Evolutionary conservation across 257 asterid genomes (phyloP).

Genomic region (Cinchona pubescens): DNA sequence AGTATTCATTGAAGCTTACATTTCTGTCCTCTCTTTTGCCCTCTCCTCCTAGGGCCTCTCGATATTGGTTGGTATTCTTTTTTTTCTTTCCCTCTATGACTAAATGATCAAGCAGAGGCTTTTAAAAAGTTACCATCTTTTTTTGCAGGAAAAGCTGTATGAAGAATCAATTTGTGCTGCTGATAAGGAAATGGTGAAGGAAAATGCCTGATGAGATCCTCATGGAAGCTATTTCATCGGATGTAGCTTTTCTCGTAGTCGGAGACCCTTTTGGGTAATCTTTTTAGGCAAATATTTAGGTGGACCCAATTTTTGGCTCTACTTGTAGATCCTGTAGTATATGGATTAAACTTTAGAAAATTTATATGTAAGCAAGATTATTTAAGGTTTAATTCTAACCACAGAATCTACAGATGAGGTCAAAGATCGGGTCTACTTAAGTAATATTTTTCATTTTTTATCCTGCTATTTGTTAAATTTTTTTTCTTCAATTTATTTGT

Average conservation of each 20-base stretch:
- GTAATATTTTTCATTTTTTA: too few species aligned
- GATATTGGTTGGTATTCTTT: conserved; percentile 40
- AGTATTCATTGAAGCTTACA: conserved; percentile 88
- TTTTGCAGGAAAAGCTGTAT: conserved; percentile 70
- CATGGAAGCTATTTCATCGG: conserved; percentile 60
- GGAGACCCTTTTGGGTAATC: conserved; percentile 93
- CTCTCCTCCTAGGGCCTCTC: conserved; percentile 69
- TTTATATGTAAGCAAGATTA: too few species aligned
- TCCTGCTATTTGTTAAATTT: too few species aligned
- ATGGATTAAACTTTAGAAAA: too few species aligned
- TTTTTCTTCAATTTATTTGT: background rate
- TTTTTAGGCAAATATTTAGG: too few species aligned
- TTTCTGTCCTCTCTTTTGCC: conserved; percentile 91
- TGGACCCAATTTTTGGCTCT: too few species aligned
- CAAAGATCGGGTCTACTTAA: too few species aligned
- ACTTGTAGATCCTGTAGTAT: too few species aligned
- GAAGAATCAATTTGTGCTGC: conserved; percentile 65
- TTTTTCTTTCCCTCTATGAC: background rate
- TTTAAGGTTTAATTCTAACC: too few species aligned
- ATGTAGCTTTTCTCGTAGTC: conserved; percentile 88
- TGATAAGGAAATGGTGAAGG: conserved; percentile 87
- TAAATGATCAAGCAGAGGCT: too few species aligned
- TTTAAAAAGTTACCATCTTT: conserved; percentile 28
- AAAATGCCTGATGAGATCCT: conserved; percentile 78
- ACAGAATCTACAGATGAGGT: too few species aligned